Percentiles rank a stretch among this genome's conserved stretches.
Evolutionary conservation across 331 rosid genomes (phyloP).

Genomic region (Telfairia occidentalis): DNA sequence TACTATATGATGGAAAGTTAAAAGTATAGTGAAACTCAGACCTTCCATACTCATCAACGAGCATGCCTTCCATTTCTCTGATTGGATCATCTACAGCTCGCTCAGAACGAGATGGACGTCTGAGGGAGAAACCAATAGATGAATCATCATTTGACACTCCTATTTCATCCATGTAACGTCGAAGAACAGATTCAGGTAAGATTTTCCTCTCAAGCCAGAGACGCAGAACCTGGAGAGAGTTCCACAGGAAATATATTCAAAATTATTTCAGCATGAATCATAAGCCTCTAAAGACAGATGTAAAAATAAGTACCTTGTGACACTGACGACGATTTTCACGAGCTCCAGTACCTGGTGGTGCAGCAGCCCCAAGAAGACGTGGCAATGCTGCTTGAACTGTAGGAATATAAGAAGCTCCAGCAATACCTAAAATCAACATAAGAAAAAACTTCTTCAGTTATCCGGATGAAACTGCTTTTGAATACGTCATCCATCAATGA

Average conservation of each 20-base stretch:
- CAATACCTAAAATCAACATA: constrained; percentile 52
- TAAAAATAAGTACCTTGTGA: constrained; percentile 55
- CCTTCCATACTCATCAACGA: constrained; percentile 99
- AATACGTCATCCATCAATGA: background rate
- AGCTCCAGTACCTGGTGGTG: constrained; percentile 81
- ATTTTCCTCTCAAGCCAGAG: constrained; percentile 98
- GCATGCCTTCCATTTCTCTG: constrained; percentile 99
- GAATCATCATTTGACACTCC: constrained; percentile 81
- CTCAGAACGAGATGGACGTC: constrained; percentile 97
- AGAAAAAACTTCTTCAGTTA: background rate
- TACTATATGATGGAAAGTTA: background rate
- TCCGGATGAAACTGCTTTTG: background rate
- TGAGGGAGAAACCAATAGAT: constrained; percentile 46
- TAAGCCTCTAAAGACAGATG: background rate
- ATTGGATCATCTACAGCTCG: constrained; percentile 95
- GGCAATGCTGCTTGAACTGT: constrained; percentile 93
- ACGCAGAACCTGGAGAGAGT: constrained; percentile 60
- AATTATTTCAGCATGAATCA: background rate
- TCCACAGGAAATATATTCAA: constrained; percentile 2
- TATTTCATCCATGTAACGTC: constrained; percentile 79
- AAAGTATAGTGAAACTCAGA: constrained; percentile 18
- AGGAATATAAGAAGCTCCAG: constrained; percentile 93
- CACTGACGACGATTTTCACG: constrained; percentile 99
- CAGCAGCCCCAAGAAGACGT: constrained; percentile 96
- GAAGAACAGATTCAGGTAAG: constrained; percentile 73